These are phyloP conservation scores for Boletus vinaceobasis DNA, from an alignment of 768 basidiomycete genomes.

Conservation along the genomic window DNA sequence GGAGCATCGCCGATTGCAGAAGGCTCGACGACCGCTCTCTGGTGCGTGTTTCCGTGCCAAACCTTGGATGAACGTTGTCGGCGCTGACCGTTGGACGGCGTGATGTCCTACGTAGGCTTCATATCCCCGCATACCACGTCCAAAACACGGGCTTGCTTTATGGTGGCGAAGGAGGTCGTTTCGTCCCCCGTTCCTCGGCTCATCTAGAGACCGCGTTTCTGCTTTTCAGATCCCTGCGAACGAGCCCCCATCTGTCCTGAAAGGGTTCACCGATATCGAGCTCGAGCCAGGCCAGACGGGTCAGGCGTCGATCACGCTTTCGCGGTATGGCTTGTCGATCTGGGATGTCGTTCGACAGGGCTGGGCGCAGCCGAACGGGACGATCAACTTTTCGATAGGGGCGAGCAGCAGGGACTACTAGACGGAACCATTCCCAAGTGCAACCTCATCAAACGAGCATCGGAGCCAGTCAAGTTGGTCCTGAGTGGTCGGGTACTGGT, in stretches of 20 bases:
- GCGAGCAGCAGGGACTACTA: not conserved
- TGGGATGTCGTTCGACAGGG: not conserved
- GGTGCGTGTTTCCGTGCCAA: not conserved
- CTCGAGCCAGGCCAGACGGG: not conserved
- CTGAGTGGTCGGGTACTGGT: too few species aligned
- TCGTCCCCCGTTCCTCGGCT: not conserved
- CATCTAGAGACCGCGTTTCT: not conserved
- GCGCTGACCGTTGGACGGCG: not conserved
- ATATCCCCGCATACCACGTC: not conserved
- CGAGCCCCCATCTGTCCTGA: not conserved
- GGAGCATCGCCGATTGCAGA: not conserved
- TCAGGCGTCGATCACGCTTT: not conserved
- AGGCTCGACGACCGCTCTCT: not conserved
- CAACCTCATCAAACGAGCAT: not conserved
- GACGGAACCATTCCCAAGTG: not conserved
- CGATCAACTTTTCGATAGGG: not conserved
- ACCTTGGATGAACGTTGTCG: not conserved
- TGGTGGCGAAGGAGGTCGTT: not conserved
- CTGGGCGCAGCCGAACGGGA: not conserved
- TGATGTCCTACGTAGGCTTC: not conserved
- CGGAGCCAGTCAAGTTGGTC: too few species aligned
- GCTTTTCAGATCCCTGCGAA: too few species aligned
- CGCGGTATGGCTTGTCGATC: not conserved
- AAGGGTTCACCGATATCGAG: not conserved
- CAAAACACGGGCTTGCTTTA: not conserved